A percentile compares a stretch with the other conserved stretches of the same genome.
These are phyloP conservation scores for Lithospermum erythrorhizon DNA, from an alignment of 257 asterid species.

Conservation along the genomic window DNA sequence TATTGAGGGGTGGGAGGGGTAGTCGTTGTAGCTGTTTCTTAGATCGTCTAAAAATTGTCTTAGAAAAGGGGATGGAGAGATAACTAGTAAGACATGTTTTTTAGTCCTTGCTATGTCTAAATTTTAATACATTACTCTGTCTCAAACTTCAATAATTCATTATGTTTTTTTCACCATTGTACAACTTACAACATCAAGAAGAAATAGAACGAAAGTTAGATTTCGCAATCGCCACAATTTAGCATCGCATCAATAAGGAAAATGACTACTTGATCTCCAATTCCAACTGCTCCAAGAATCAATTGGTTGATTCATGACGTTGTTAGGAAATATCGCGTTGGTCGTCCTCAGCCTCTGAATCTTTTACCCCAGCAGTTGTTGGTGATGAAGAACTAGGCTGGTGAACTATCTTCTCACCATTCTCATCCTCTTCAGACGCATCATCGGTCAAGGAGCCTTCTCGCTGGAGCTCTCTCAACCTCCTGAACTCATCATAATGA, in stretches of 20 bases:
- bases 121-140: too few relatives aligned
- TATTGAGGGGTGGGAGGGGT: too few relatives aligned
- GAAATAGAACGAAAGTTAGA: too few relatives aligned
- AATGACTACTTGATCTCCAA: not conserved
- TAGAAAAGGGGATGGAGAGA: too few relatives aligned
- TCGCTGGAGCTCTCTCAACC: conserved; percentile 51
- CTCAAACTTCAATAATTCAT: too few relatives aligned
- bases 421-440: conserved; percentile 38
- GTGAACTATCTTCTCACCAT: conserved; percentile 11
- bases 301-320: conserved; percentile 23
- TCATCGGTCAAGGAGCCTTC: conserved; percentile 40
- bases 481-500: conserved; percentile 77
- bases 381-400: conserved; percentile 28
- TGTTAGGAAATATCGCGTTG: conserved; percentile 6
- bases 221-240: not conserved
- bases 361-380: conserved; percentile 48
- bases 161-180: too few relatives aligned
- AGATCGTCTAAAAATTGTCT: too few relatives aligned
- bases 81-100: too few relatives aligned
- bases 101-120: too few relatives aligned
- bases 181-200: too few relatives aligned
- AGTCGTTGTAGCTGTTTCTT: too few relatives aligned
- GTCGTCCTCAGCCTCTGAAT: conserved; percentile 34
- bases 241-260: conserved; percentile 10
- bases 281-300: conserved; percentile 10